Evolutionary conservation across 139 green algal species (phyloP).

Genomic region (Coelastrella sp.): DNA sequence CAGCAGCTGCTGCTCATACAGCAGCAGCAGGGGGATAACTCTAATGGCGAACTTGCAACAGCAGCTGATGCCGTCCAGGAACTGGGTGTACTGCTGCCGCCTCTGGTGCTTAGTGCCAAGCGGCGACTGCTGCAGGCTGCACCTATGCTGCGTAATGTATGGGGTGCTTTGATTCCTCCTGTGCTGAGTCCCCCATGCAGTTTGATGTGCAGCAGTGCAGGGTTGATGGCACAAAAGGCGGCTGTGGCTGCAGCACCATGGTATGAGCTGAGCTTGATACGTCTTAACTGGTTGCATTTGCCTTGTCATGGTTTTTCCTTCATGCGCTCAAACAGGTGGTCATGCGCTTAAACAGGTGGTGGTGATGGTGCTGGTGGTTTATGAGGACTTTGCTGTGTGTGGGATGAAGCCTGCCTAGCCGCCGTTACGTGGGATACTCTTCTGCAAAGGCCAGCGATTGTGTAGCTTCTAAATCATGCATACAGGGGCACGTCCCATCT

Average conservation of each 20-base stretch:
- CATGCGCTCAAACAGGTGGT: neutral
- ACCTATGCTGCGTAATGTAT: constrained; percentile 63
- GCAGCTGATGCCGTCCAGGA: neutral
- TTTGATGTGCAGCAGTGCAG: constrained; percentile 1
- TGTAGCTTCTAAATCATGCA: no score
- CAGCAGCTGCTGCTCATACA: neutral
- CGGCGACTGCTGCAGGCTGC: constrained; percentile 53
- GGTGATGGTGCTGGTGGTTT: no score
- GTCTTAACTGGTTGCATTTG: neutral
- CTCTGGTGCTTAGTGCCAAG: constrained; percentile 25
- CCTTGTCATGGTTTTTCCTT: neutral
- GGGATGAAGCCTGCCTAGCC: no score
- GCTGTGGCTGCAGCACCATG: constrained; percentile 21
- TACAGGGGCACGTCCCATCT: no score
- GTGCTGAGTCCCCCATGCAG: constrained; percentile 39
- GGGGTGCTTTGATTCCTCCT: constrained; percentile 43
- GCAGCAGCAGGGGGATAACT: constrained; percentile 15
- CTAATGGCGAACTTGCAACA: neutral
- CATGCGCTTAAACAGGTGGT: no score
- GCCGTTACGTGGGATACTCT: no score
- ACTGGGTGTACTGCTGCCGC: constrained; percentile 15
- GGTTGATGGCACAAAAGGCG: constrained; percentile 5
- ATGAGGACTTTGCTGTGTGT: no score
- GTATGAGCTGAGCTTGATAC: neutral
- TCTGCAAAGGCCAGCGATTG: no score